Percentiles rank a stretch among this genome's conserved stretches.
These are phyloP conservation scores for Grosmannia clavigera DNA, from an alignment of 2,329 filamentous ascomycete genomes.

Conservation along the genomic window DNA sequence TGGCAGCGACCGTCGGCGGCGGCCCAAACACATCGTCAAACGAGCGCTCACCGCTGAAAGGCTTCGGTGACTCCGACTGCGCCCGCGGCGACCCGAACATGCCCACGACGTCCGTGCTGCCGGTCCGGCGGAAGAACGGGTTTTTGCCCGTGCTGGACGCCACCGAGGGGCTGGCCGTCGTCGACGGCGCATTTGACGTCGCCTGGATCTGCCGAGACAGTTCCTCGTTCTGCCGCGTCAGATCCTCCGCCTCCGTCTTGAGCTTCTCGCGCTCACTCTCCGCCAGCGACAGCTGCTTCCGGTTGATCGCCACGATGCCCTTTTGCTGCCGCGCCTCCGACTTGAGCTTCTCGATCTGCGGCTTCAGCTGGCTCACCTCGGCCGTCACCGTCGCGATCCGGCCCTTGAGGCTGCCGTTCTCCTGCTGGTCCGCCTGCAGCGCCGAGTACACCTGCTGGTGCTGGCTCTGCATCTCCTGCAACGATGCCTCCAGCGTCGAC, in stretches of 20 bases:
- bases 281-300: slow-evolving; percentile 86
- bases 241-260: slow-evolving; percentile 62
- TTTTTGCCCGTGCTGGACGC: slow-evolving; percentile 71
- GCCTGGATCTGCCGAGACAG: slow-evolving; percentile 32
- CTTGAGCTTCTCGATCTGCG: slow-evolving; percentile 84
- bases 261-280: slow-evolving; percentile 83
- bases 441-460: slow-evolving; percentile 63
- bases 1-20: slow-evolving; percentile 20
- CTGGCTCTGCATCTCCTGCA: slow-evolving; percentile 71
- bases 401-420: slow-evolving; percentile 77
- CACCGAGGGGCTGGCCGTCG: slow-evolving; percentile 51
- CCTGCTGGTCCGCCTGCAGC: slow-evolving; percentile 76
- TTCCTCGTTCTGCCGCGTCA: slow-evolving; percentile 51
- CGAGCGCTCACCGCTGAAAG: slow-evolving; percentile 47
- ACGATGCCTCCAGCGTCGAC: slow-evolving; percentile 67
- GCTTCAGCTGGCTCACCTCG: slow-evolving; percentile 73
- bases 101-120: slow-evolving; percentile 47
- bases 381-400: slow-evolving; percentile 72
- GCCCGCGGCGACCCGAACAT: slow-evolving; percentile 32
- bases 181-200: slow-evolving; percentile 21
- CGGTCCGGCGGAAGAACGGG: slow-evolving; percentile 75
- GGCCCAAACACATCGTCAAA: slow-evolving; percentile 84
- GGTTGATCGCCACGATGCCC: slow-evolving; percentile 93
- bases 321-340: slow-evolving; percentile 91
- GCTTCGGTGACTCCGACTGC: slow-evolving; percentile 18